Evolutionary conservation across 2,329 filamentous ascomycete species (phyloP), one percentile per base, ranked within the genome.

Genomic region (Diaporthe ampelina): DNA sequence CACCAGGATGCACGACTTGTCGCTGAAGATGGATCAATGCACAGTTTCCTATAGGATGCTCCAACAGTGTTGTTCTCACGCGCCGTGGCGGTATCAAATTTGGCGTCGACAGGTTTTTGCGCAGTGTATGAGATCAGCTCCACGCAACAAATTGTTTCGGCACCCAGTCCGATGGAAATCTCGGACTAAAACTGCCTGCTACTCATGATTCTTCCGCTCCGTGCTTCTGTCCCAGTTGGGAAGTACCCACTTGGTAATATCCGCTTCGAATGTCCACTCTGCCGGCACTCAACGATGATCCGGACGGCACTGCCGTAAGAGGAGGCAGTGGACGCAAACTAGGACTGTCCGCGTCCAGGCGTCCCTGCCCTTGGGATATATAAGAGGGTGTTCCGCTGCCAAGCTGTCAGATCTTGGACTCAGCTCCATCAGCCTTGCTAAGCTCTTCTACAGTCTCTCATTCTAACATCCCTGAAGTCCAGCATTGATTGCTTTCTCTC

Each of bases 391-490:
- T 52, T 19, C 45, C 29, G 11, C 45, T 37, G 61, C 61, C 61
- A 67, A 67, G 45, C 61, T 52, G 45, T 67, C 45, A 52, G 26
- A 26, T 52, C 29, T 37, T 37, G 29, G 45, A 24, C 15, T 9
- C 61, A 37, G 61, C 61, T 50, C 61, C 45, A 67, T 67, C 61
- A 67, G 61, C 61, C 45, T 67, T 67, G 45, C 45, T 26, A 67
- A 52, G 61, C 45, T 67, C 45, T 67, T 67, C 61, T 67, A 45
- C 61, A 52, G 61, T 52, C 45, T 67, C 61, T 67, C 61, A 26
- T 67, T 67, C 45, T 67, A 29, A 6, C 29, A 52, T 67, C 61
- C 61, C 50, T 40, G 45, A 67, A 52, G 61, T 19, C 61, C 29
- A 67, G 61, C 61, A 67, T 67, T 67, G 61, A 67, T 50, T 67